Base-by-base conservation (phyloP, 2,329 filamentous ascomycete genomes). In the Aspergillus udagawae region DNA sequence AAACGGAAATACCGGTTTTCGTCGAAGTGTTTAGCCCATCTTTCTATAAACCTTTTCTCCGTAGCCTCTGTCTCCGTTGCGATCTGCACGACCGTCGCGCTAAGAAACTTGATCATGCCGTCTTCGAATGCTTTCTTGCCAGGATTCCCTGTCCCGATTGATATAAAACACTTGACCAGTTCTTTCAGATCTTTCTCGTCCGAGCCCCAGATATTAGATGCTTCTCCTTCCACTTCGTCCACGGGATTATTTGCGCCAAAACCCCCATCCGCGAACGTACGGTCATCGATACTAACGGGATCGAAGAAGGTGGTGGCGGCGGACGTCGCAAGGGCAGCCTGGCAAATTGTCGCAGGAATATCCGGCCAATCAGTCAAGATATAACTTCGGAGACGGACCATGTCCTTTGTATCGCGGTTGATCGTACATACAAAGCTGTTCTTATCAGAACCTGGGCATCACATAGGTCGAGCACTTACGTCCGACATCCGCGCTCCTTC, bases 161-260 rank as follows among this genome's bases (percentile, higher is more conserved):
- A 41, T 1, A 41, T 41, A n/a, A 41, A 41, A n/a, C 35, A 41
- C 35, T 41, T 41, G 14, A 41, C 35, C 1, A 41, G 35, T 41
- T 12, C 12, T 14, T 41, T 41, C 14, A 41, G 14, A n/a, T 41
- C 35, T 41, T n/a, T n/a, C 7, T 12, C 6, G 4, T 41, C 35
- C 2, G 14, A 41, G 35, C 35, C 12, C 35, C 14, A 41, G 12
- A 41, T 41, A 7, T 41, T 41, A 0, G 14, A 41, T n/a, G 35
- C 35, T 10, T 41, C 35, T 14, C 12, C 35, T n/a, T 41, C 35
- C 14, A 41, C 35, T 7, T 41, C 35, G 14, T 41, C 35, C 9
- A 77, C 64, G 1, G 79, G 80, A 55, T 82, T 82, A 65, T 82
- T 82, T 6, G 51, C 61, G 0, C 72, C 70, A 4, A 75, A 58